Evolutionary conservation across 106 monocot genomes (phyloP).

Genomic region (Agapanthus africanus): DNA sequence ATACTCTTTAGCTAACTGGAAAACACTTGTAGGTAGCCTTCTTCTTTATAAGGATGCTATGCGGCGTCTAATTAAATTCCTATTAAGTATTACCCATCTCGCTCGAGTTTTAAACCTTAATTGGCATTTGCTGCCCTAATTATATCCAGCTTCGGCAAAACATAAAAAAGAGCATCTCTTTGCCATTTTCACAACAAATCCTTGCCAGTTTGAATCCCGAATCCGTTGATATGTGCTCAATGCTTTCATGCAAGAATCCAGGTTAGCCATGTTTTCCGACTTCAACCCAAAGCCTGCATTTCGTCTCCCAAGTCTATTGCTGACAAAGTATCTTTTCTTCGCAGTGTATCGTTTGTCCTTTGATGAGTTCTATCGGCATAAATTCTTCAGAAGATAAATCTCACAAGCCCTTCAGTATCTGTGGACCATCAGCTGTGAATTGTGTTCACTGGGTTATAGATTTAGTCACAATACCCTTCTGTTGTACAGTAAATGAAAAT

Average conservation of each 20-base stretch:
- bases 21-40: no score
- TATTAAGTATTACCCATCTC: background rate
- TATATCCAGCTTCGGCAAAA: constrained; percentile 31
- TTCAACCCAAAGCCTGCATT: background rate
- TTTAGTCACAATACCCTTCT: no score
- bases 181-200: constrained; percentile 46
- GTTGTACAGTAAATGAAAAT: no score
- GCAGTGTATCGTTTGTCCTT: constrained; percentile 39
- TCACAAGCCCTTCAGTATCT: background rate
- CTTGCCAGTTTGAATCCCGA: constrained; percentile 37
- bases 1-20: no score
- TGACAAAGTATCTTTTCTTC: background rate
- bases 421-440: no score
- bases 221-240: constrained; percentile 41
- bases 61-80: no score
- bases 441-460: no score
- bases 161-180: constrained; percentile 27
- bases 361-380: constrained; percentile 40
- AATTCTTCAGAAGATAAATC: constrained; percentile 21
- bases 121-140: background rate
- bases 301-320: background rate
- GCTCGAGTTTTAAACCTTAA: background rate
- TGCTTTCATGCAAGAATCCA: constrained; percentile 42
- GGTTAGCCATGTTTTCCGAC: constrained; percentile 14
- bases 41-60: no score